A percentile compares a stretch with the other conserved stretches of the same genome.
Evolutionary conservation across 73 alveolate genomes (phyloP).

Genomic region (Tetrahymena borealis): DNA sequence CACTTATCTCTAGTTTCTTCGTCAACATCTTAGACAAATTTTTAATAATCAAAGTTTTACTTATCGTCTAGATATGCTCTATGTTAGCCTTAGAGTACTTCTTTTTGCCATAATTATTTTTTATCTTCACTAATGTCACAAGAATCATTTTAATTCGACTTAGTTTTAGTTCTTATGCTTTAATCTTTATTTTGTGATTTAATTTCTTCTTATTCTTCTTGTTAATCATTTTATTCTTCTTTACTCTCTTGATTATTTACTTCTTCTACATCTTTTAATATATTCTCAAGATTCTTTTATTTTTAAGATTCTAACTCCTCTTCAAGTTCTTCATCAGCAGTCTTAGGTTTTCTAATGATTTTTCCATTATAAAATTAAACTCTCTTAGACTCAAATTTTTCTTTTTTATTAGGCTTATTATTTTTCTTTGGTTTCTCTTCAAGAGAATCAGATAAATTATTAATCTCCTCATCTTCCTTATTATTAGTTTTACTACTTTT

Average conservation of each 20-base stretch:
- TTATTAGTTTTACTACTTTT: neutral
- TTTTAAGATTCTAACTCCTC: neutral
- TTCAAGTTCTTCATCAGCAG: neutral
- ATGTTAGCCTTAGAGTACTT: neutral
- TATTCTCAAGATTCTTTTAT: neutral
- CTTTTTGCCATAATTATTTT: neutral
- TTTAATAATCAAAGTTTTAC: neutral
- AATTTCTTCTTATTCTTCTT: neutral
- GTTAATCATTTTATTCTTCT: neutral
- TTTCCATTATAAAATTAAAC: neutral
- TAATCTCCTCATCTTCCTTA: neutral
- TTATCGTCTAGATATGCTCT: neutral
- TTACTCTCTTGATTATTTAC: neutral
- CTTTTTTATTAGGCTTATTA: neutral
- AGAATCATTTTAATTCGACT: neutral
- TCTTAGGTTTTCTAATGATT: neutral
- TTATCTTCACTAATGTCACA: neutral
- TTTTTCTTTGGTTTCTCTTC: neutral
- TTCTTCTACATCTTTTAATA: neutral
- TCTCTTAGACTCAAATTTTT: neutral
- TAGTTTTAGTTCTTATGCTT: neutral
- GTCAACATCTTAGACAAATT: neutral
- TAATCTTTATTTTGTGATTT: neutral
- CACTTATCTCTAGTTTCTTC: neutral
- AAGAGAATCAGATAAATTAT: neutral